phyloP scores from a whole-genome alignment of 2,329 filamentous ascomycete species.

The Pseudogymnoascus sp. region DNA sequence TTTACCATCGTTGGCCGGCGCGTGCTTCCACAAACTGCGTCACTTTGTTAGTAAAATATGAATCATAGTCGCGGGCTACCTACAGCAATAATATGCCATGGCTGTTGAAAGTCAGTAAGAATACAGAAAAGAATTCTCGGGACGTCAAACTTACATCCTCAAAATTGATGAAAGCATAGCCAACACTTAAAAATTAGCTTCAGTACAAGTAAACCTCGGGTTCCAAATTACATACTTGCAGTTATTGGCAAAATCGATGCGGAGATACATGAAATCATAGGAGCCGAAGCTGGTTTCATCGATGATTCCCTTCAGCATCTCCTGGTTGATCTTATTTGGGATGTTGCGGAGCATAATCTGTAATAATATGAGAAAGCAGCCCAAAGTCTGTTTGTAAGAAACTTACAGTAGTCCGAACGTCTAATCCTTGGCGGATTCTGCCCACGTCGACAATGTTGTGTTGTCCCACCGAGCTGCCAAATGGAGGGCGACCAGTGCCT shows the following conservation, averaged over 20 bases:
- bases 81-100: slow-evolving; percentile 67
- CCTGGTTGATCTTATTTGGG: slow-evolving; percentile 79
- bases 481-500: slow-evolving; percentile 37
- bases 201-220: background rate
- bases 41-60: slow-evolving; percentile 25
- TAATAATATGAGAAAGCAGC: slow-evolving; percentile 14
- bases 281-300: slow-evolving; percentile 73
- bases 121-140: background rate
- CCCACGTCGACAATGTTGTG: slow-evolving; percentile 58
- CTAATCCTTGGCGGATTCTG: slow-evolving; percentile 58
- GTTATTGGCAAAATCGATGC: slow-evolving; percentile 80
- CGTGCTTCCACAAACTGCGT: slow-evolving; percentile 65
- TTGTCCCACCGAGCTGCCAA: slow-evolving; percentile 44
- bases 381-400: slow-evolving; percentile 13
- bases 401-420: slow-evolving; percentile 69
- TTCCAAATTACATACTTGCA: slow-evolving; percentile 60
- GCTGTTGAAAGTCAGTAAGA: slow-evolving; percentile 44
- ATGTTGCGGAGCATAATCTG: slow-evolving; percentile 94
- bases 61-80: slow-evolving; percentile 31
- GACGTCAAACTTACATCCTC: slow-evolving; percentile 53
- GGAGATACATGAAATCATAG: slow-evolving; percentile 92
- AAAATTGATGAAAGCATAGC: slow-evolving; percentile 97
- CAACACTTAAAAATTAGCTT: slow-evolving; percentile 59
- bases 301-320: slow-evolving; percentile 70
- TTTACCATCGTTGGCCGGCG: slow-evolving; percentile 64